These are phyloP conservation scores for Fraxinus albicans DNA, from an alignment of 305 asterid species.

Conservation along the genomic window DNA sequence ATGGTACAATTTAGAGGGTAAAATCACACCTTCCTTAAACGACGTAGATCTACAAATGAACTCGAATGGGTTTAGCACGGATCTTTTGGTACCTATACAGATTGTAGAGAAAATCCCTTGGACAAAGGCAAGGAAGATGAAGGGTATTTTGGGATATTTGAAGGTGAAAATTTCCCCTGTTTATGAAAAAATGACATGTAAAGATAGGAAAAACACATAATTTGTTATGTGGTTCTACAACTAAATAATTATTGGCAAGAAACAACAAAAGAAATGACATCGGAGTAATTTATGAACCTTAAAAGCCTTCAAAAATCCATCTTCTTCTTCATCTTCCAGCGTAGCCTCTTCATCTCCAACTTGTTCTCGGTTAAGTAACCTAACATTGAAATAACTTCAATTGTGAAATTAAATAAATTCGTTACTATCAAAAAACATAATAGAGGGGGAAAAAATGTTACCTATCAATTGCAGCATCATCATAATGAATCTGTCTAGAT, in stretches of 20 bases:
- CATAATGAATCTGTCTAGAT: slow-evolving; percentile 96
- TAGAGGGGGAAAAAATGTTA: slow-evolving; percentile 28
- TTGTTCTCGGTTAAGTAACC: slow-evolving; percentile 89
- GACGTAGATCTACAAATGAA: neutral
- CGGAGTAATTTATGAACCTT: slow-evolving; percentile 53
- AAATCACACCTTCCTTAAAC: neutral
- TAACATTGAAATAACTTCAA: slow-evolving; percentile 27
- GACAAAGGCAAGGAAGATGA: neutral
- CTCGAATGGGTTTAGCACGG: neutral
- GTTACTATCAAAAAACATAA: slow-evolving; percentile 10
- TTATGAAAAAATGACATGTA: neutral
- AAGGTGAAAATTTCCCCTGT: neutral
- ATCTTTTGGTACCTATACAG: neutral
- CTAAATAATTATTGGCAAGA: slow-evolving; percentile 10
- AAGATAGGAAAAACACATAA: neutral
- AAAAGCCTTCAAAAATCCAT: slow-evolving; percentile 91
- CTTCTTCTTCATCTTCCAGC: slow-evolving; percentile 88
- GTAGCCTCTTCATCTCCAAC: slow-evolving; percentile 77
- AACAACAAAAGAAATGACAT: neutral
- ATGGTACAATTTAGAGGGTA: neutral
- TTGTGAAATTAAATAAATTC: slow-evolving; percentile 8
- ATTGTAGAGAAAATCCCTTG: neutral
- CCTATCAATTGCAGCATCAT: slow-evolving; percentile 95
- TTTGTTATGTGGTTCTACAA: neutral
- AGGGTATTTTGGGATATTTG: neutral